Evolutionary conservation across 257 asterid genomes (phyloP).

Genomic region (Penstemon eatonii): DNA sequence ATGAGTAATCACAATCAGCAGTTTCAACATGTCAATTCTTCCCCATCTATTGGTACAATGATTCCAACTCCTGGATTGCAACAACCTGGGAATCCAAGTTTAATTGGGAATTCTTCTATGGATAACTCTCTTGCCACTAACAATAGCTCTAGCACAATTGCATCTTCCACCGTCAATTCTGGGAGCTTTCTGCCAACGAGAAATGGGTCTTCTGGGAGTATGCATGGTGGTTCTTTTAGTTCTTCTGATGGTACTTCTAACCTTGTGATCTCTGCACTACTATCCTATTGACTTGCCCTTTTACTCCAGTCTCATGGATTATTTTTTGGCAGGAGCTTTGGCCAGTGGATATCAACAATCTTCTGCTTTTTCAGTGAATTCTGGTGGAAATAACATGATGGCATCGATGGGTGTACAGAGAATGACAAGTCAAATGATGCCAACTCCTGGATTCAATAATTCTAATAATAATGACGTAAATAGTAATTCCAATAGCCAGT

Average conservation of each 20-base stretch:
- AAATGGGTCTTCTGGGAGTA: conserved; percentile 52
- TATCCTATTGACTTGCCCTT: conserved; percentile 21
- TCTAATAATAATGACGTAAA: conserved; percentile 45
- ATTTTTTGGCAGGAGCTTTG: conserved; percentile 55
- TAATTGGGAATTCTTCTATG: conserved; percentile 50
- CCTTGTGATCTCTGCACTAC: conserved; percentile 10
- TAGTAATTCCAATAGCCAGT: conserved; percentile 45
- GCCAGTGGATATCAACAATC: conserved; percentile 73
- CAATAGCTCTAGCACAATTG: conserved; percentile 47
- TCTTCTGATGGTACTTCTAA: conserved; percentile 49
- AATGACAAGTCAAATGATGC: conserved; percentile 92
- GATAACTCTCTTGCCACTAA: conserved; percentile 54
- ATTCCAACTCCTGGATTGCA: conserved; percentile 97
- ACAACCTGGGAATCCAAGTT: conserved; percentile 62
- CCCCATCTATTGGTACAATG: conserved; percentile 80
- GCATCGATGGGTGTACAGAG: conserved; percentile 68
- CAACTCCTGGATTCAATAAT: conserved; percentile 86
- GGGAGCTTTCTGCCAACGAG: conserved; percentile 60
- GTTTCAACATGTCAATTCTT: conserved; percentile 56
- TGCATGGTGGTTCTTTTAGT: conserved; percentile 50
- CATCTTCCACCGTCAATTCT: conserved; percentile 61
- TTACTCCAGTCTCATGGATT: conserved; percentile 30
- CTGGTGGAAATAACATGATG: conserved; percentile 63
- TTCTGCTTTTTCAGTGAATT: conserved; percentile 51
- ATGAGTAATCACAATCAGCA: conserved; percentile 66